phyloP scores from a whole-genome alignment of 345 rosid species.

The Sisymbrium irio region DNA sequence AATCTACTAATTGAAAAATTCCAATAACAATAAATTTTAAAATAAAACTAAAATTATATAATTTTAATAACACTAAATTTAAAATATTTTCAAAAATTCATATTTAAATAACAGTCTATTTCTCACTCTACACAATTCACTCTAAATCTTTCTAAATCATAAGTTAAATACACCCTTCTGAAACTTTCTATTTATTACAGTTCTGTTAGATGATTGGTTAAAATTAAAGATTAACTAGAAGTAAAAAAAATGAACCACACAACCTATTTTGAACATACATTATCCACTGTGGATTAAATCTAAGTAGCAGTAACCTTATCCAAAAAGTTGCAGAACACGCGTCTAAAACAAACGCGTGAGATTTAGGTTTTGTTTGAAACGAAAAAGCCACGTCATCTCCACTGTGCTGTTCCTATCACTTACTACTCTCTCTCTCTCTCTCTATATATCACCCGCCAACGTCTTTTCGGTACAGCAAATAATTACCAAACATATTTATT shows the following conservation, averaged over 20 bases:
- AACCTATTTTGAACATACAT: background rate
- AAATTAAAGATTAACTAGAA: too few species aligned
- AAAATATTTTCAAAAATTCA: too few species aligned
- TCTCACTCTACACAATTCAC: too few species aligned
- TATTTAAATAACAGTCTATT: too few species aligned
- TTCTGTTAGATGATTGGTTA: too few species aligned
- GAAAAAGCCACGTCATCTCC: conserved; percentile 24
- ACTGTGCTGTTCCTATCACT: conserved; percentile 24
- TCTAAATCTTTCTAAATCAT: too few species aligned
- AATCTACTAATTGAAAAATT: too few species aligned
- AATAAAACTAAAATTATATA: too few species aligned
- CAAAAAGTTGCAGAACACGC: conserved; percentile 3
- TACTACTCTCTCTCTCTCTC: background rate
- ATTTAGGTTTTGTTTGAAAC: background rate
- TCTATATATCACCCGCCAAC: conserved; percentile 15
- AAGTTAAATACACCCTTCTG: too few species aligned
- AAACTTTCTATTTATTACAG: too few species aligned
- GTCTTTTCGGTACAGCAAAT: conserved; percentile 29
- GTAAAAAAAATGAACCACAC: background rate
- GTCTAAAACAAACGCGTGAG: background rate
- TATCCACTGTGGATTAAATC: background rate
- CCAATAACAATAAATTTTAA: too few species aligned
- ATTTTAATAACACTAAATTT: too few species aligned
- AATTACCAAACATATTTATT: background rate
- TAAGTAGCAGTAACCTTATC: background rate